Evolutionary conservation across 2,329 filamentous ascomycete species (phyloP).

Genomic region (Colletotrichum endophyticum): DNA sequence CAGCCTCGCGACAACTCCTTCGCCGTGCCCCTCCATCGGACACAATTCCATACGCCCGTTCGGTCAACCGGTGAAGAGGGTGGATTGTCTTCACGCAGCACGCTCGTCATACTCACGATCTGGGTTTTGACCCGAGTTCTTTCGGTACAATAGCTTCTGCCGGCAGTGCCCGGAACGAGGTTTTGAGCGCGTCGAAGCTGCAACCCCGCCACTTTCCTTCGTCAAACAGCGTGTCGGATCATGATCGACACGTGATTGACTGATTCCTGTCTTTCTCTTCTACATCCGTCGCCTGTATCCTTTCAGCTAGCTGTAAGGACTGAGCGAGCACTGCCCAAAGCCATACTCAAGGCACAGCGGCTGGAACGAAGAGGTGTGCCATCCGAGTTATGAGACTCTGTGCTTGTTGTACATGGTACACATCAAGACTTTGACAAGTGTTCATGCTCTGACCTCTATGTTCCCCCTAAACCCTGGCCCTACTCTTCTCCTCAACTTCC

Average conservation of each 20-base stretch:
- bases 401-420: not conserved
- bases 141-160: not conserved
- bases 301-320: not conserved
- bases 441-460: not conserved
- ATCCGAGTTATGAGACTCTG: not conserved
- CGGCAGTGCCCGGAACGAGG: not conserved
- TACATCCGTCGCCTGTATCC: not conserved
- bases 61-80: not conserved
- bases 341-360: not conserved
- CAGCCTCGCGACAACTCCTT: not conserved
- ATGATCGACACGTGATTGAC: not conserved
- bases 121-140: not conserved
- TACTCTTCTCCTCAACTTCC: not conserved
- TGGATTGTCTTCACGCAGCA: not conserved
- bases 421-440: conserved; percentile 6
- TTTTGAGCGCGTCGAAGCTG: not conserved
- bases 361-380: not conserved
- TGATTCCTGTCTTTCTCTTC: not conserved
- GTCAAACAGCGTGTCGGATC: not conserved
- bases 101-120: not conserved
- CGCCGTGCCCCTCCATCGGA: not conserved
- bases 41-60: not conserved
- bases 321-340: not conserved
- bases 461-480: not conserved
- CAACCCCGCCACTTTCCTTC: not conserved